Evolutionary conservation across 2,329 filamentous ascomycete species (phyloP).

Genomic region (Curvularia hawaiiensis): DNA sequence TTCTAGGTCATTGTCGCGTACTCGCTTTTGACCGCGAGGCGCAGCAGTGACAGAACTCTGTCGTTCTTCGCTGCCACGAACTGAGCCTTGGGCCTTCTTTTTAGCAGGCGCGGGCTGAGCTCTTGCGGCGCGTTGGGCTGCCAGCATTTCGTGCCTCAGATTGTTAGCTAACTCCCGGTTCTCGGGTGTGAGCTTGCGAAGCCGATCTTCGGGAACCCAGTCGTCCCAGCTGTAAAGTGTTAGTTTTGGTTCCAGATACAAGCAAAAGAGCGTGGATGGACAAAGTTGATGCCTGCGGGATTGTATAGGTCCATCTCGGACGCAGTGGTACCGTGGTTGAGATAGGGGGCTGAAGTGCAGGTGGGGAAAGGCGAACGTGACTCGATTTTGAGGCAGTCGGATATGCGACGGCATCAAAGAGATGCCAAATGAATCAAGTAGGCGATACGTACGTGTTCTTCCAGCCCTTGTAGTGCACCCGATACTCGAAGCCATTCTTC

Average conservation of each 20-base stretch:
- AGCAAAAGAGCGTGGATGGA: neutral
- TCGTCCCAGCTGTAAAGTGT: constrained; percentile 79
- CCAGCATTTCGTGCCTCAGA: constrained; percentile 71
- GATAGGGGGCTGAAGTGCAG: constrained; percentile 11
- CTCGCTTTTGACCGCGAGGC: constrained; percentile 72
- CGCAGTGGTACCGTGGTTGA: constrained; percentile 20
- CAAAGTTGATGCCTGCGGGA: neutral
- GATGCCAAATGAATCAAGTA: constrained; percentile 4
- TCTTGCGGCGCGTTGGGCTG: constrained; percentile 57
- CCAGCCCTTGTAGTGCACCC: constrained; percentile 99
- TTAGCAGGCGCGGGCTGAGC: constrained; percentile 54
- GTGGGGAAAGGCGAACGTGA: constrained; percentile 22
- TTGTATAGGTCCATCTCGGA: neutral
- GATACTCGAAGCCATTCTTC: constrained; percentile 80
- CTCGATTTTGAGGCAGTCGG: constrained; percentile 1
- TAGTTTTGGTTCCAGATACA: constrained; percentile 12
- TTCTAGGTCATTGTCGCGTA: constrained; percentile 81
- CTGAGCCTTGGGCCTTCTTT: constrained; percentile 64
- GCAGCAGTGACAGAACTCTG: constrained; percentile 61
- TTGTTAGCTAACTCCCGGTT: constrained; percentile 86
- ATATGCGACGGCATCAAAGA: neutral
- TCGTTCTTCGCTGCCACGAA: constrained; percentile 78
- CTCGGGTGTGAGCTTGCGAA: constrained; percentile 93
- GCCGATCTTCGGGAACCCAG: constrained; percentile 92
- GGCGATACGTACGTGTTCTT: constrained; percentile 79